phyloP scores from a whole-genome alignment of 495 filamentous ascomycete species.

The Xeromyces bisporus region DNA sequence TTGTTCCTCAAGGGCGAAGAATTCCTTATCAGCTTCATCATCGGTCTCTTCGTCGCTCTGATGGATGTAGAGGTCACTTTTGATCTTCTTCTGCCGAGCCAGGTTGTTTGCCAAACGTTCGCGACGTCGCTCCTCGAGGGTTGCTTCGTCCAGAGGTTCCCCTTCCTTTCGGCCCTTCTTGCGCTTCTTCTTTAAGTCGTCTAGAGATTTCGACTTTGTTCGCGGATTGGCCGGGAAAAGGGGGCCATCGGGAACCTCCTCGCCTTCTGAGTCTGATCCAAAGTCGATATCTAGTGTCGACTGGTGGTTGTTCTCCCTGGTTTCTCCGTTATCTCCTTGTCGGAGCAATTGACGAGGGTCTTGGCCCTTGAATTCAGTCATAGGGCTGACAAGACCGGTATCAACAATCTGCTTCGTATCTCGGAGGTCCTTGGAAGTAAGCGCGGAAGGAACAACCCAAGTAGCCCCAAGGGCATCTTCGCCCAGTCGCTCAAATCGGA shows the following conservation, averaged over 20 bases:
- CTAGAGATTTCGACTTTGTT: constrained; percentile 28
- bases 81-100: constrained; percentile 57
- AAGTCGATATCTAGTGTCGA: constrained; percentile 26
- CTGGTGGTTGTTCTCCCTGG: constrained; percentile 23
- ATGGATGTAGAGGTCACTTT: constrained; percentile 65
- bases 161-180: constrained; percentile 24
- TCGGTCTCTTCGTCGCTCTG: constrained; percentile 69
- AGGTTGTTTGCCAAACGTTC: constrained; percentile 39
- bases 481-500: constrained; percentile 54
- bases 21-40: constrained; percentile 44
- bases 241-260: constrained; percentile 43
- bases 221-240: constrained; percentile 45
- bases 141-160: constrained; percentile 32
- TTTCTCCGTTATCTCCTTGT: constrained; percentile 39
- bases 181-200: constrained; percentile 36
- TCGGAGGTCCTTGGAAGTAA: constrained; percentile 45
- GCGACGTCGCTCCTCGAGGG: constrained; percentile 32
- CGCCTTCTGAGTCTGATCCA: constrained; percentile 45
- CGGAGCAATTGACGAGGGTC: constrained; percentile 61
- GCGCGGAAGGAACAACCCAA: constrained; percentile 60
- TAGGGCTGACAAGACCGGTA: constrained; percentile 52
- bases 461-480: constrained; percentile 55
- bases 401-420: constrained; percentile 47
- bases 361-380: constrained; percentile 48
- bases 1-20: constrained; percentile 53